Evolutionary conservation across 192 early-diverging fungal genomes (phyloP).

Genomic region (Coemansia asiatica): DNA sequence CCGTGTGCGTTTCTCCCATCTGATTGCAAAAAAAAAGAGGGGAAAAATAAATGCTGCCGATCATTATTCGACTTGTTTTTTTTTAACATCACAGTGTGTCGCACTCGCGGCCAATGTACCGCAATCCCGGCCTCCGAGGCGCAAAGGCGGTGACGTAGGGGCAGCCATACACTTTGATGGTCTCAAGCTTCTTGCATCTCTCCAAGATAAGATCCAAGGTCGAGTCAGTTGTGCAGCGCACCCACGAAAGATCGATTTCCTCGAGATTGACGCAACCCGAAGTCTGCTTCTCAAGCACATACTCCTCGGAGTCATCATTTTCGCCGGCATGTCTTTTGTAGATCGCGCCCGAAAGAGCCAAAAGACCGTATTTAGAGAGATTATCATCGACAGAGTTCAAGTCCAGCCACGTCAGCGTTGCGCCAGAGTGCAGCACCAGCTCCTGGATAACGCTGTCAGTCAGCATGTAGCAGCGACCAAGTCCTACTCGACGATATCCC

Average conservation of each 20-base stretch:
- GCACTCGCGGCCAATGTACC: slow-evolving; percentile 59
- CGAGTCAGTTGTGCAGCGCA: slow-evolving; percentile 71
- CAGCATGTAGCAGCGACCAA: slow-evolving; percentile 66
- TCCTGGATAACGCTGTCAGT: slow-evolving; percentile 62
- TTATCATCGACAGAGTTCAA: slow-evolving; percentile 73
- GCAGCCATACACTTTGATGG: slow-evolving; percentile 75
- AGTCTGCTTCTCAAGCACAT: slow-evolving; percentile 20
- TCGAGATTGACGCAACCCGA: slow-evolving; percentile 52
- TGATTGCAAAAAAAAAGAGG: slow-evolving; percentile 10
- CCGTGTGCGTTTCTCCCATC: no score
- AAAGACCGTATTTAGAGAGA: slow-evolving; percentile 59
- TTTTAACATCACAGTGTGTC: slow-evolving; percentile 51
- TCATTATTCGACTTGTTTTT: no score
- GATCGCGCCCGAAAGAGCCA: slow-evolving; percentile 51
- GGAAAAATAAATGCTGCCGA: slow-evolving; percentile 12
- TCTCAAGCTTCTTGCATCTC: slow-evolving; percentile 51
- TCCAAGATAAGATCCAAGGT: slow-evolving; percentile 62
- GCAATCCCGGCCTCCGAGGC: slow-evolving; percentile 54
- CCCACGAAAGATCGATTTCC: slow-evolving; percentile 72
- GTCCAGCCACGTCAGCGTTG: slow-evolving; percentile 56
- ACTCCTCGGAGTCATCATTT: not conserved
- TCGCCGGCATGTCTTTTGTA: not conserved
- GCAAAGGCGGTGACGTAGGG: slow-evolving; percentile 61
- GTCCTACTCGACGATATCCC: slow-evolving; percentile 45
- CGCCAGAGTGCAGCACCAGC: slow-evolving; percentile 61